Base-by-base conservation (phyloP, 1,139 yeast genomes). In the Diutina scorzettiae region DNA sequence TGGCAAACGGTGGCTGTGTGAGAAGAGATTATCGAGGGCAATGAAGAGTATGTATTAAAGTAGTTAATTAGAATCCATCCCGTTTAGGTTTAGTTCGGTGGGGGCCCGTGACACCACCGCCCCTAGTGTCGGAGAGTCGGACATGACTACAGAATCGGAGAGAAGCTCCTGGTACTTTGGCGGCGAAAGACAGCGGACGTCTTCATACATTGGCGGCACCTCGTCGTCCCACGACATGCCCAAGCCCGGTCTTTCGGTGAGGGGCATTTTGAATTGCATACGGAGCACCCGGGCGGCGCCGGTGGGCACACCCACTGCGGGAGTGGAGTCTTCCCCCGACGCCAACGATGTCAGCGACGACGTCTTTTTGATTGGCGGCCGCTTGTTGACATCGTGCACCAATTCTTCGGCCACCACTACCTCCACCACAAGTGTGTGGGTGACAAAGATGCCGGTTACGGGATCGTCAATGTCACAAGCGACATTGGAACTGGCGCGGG, bases 171-270 rank as follows among this genome's bases (percentile, higher is more conserved):
- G 65, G 57, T 85, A 85, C 6, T 78, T 78, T 2, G 98, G 98
- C 0, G 98, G 97, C 39, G 93, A 77, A 40, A 84, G 66, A 0
- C 93, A 76, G 27, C 78, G 67, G 17, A 89, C 89, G 52, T 86
- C 91, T 43, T 77, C 86, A 54, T 93, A 91, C 19, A 86, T 84
- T 1, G 99, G 99, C 1, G 99, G 99, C 17, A 91, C 97, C 59
- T 91, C 98, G 56, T 89, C 97, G 60, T 91, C 97, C 98, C 98
- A 91, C 0, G 97, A 84, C 29, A 91, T 85, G 4, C 99, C 98
- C 41, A 91, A 68, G 0, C 99, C 99, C 0, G 95, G 81, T 45
- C 97, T 69, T 57, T 89, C 97, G 1, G 95, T 84, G 23, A 91
- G 60, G 9, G 69, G 69, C 16, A 91, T 54, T 50, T 82, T 81